These are phyloP conservation scores for Erodium moschatum DNA, from an alignment of 441 rosid species.

Conservation along the genomic window DNA sequence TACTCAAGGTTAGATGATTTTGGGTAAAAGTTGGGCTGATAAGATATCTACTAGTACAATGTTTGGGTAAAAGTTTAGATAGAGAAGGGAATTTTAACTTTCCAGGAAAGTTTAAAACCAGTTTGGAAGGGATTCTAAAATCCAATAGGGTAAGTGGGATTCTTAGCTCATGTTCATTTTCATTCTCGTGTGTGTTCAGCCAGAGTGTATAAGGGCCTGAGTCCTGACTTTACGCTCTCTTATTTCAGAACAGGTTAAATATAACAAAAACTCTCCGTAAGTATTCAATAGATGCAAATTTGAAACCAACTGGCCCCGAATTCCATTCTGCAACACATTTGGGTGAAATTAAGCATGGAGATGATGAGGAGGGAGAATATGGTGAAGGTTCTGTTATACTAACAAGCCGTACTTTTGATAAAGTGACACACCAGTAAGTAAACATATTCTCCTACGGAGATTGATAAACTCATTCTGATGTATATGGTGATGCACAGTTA, in stretches of 20 bases:
- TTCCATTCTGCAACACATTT: slow-evolving; percentile 57
- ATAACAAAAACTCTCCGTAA: slow-evolving; percentile 90
- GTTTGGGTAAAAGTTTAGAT: background rate
- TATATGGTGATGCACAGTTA: slow-evolving; percentile 4
- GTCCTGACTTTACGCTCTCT: slow-evolving; percentile 21
- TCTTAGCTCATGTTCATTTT: background rate
- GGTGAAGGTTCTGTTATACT: slow-evolving; percentile 55
- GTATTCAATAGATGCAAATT: slow-evolving; percentile 72
- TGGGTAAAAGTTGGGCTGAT: background rate
- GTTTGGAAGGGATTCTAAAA: too few species aligned
- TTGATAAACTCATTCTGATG: slow-evolving; percentile 12
- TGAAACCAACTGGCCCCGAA: slow-evolving; percentile 72
- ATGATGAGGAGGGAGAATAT: slow-evolving; percentile 56
- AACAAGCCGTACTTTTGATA: slow-evolving; percentile 56
- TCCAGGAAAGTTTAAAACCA: too few species aligned
- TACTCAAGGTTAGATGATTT: background rate
- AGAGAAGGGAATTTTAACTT: too few species aligned
- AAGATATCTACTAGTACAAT: background rate
- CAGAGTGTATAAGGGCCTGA: slow-evolving; percentile 6
- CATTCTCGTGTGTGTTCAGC: background rate
- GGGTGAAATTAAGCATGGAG: slow-evolving; percentile 76
- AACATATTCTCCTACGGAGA: slow-evolving; percentile 21
- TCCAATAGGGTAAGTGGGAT: too few species aligned
- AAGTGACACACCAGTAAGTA: slow-evolving; percentile 64
- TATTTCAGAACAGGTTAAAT: slow-evolving; percentile 92